phyloP scores from a whole-genome alignment of 768 basidiomycete species.

The Basidioascus undulatus region DNA sequence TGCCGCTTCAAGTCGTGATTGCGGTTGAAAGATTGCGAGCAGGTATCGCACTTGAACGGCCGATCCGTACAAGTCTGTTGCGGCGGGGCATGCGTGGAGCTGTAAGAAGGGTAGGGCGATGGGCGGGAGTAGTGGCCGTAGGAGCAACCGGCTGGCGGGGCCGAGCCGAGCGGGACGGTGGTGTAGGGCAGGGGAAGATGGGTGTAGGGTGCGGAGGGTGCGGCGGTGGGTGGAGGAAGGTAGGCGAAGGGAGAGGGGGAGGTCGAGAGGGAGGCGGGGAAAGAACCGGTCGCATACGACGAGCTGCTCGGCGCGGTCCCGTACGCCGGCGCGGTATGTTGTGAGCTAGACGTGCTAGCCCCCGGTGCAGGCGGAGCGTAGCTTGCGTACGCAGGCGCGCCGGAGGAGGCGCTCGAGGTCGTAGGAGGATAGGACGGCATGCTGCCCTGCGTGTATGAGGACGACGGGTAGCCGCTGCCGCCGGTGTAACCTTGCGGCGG shows the following conservation, averaged over 20 bases:
- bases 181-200: neutral
- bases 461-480: too few species aligned
- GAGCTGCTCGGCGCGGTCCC: too few species aligned
- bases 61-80: conserved; percentile 8
- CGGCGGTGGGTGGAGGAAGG: neutral
- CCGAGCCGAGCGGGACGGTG: neutral
- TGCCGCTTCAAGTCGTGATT: conserved; percentile 20
- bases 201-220: neutral
- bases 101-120: too few species aligned
- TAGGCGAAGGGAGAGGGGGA: neutral
- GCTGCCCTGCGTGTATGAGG: too few species aligned
- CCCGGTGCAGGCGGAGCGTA: too few species aligned
- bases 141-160: conserved; percentile 3
- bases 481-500: too few species aligned
- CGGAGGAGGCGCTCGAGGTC: neutral
- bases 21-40: conserved; percentile 20
- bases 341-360: too few species aligned
- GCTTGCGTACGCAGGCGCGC: too few species aligned
- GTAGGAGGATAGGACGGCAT: neutral
- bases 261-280: neutral
- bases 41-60: conserved; percentile 20
- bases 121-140: too few species aligned
- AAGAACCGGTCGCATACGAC: neutral
- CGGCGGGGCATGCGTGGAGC: neutral
- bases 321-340: too few species aligned